Conservation (phyloP, 805 yeast genomes). For the Monosporozyma yasuniensis region DNA sequence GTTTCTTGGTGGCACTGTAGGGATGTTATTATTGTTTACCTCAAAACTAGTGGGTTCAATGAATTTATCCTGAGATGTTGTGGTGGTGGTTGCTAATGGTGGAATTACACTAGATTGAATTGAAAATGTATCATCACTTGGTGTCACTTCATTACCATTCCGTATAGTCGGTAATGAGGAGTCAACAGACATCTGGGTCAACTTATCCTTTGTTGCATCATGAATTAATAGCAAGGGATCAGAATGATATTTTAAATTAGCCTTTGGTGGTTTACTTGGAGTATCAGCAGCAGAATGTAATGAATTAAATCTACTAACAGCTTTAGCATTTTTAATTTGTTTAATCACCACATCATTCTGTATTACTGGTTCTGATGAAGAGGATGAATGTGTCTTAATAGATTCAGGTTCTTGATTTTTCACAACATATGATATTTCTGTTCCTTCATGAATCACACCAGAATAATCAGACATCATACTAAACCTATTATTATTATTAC, state of each 20-base stretch:
- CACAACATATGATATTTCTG: slow-evolving; percentile 25
- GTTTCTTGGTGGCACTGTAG: slow-evolving; percentile 29
- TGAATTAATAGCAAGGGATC: neutral
- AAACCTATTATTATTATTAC: slow-evolving; percentile 6
- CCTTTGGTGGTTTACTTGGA: slow-evolving; percentile 1
- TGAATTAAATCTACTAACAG: slow-evolving; percentile 16
- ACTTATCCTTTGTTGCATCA: neutral
- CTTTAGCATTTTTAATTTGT: slow-evolving; percentile 16
- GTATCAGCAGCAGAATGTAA: slow-evolving; percentile 2
- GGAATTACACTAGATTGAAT: slow-evolving; percentile 23
- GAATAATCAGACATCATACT: slow-evolving; percentile 27
- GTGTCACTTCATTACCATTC: slow-evolving; percentile 1
- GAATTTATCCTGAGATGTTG: slow-evolving; percentile 8
- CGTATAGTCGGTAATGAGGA: neutral
- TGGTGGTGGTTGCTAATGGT: slow-evolving; percentile 17
- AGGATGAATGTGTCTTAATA: neutral
- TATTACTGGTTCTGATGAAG: neutral
- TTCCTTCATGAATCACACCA: slow-evolving; percentile 28
- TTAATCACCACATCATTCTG: slow-evolving; percentile 12
- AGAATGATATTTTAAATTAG: neutral
- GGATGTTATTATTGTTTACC: slow-evolving; percentile 13
- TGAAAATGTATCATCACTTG: slow-evolving; percentile 11
- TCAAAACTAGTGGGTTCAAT: slow-evolving; percentile 18
- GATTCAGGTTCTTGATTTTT: slow-evolving; percentile 6
- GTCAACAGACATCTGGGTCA: slow-evolving; percentile 8